These are phyloP conservation scores for Teratosphaeria zuluensis DNA, from an alignment of 2,329 filamentous ascomycete species.

Conservation along the genomic window DNA sequence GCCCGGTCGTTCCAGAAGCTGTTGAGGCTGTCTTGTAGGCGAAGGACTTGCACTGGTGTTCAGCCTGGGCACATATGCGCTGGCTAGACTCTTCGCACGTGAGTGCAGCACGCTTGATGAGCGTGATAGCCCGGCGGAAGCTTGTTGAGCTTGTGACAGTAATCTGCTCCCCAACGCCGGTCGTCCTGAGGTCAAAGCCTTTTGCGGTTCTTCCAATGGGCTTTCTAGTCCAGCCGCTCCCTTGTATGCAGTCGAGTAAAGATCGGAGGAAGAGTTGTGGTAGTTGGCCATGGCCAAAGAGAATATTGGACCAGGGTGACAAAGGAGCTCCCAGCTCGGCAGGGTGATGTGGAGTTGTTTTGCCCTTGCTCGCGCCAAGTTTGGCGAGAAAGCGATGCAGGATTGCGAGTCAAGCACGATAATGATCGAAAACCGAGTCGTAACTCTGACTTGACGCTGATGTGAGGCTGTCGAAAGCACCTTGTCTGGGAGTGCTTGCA, in stretches of 20 bases:
- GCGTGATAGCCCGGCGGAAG: slow-evolving; percentile 21
- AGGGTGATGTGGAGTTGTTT: not conserved
- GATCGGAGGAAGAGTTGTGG: not conserved
- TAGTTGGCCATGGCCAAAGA: not conserved
- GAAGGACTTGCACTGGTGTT: slow-evolving; percentile 10
- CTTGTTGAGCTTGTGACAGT: slow-evolving; percentile 17
- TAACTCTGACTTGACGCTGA: not conserved
- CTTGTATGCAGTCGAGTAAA: slow-evolving; percentile 13
- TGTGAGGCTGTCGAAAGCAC: not conserved
- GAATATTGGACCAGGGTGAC: not conserved
- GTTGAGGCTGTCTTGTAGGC: slow-evolving; percentile 4
- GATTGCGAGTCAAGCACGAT: not conserved
- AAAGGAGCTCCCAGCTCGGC: not conserved
- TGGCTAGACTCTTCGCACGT: slow-evolving; percentile 22
- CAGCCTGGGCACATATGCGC: slow-evolving; percentile 17
- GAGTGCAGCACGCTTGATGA: slow-evolving; percentile 21
- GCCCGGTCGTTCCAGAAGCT: slow-evolving; percentile 4
- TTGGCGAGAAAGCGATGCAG: not conserved
- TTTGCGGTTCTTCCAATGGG: slow-evolving; percentile 5
- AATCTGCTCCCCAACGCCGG: slow-evolving; percentile 18
- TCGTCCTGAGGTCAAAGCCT: slow-evolving; percentile 8
- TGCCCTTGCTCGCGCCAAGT: not conserved
- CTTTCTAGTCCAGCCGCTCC: slow-evolving; percentile 12
- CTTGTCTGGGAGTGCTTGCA: not conserved
- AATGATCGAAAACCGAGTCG: not conserved